Evolutionary conservation across 208 protist species (phyloP).

Genomic region (Wallacemonas sp.): DNA sequence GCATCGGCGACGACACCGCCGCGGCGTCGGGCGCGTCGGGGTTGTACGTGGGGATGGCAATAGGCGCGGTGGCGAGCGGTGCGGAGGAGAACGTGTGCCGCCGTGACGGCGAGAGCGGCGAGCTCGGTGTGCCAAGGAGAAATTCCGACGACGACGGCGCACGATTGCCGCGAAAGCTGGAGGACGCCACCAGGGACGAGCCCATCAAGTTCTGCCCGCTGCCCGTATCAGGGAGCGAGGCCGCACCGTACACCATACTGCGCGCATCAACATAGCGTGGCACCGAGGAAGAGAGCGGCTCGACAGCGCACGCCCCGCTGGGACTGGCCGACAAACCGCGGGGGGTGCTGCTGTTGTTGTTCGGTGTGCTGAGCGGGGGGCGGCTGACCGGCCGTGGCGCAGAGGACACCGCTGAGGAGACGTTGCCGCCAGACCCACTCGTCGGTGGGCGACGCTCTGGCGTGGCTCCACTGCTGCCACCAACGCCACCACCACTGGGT

Average conservation of each 20-base stretch:
- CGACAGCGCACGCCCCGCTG: neutral
- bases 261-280: conserved; percentile 44
- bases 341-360: neutral
- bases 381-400: neutral
- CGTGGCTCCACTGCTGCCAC: neutral
- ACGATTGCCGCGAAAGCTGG: conserved; percentile 4
- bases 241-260: conserved; percentile 40
- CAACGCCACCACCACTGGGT: neutral
- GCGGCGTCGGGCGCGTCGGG: conserved; percentile 25
- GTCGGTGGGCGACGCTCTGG: neutral
- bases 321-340: conserved; percentile 1
- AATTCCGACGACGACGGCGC: conserved; percentile 25
- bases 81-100: conserved; percentile 17
- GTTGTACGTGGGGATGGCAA: conserved; percentile 54
- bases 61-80: conserved; percentile 14
- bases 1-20: conserved; percentile 45
- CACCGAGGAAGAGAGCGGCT: conserved; percentile 14
- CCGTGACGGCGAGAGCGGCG: conserved; percentile 23
- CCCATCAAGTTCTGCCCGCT: neutral
- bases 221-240: conserved; percentile 18
- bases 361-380: neutral
- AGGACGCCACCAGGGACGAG: neutral
- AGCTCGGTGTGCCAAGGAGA: conserved; percentile 19
- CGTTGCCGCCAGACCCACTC: neutral
- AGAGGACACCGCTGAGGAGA: neutral